Evolutionary conservation across 441 rosid genomes (phyloP).

Genomic region (Gossypium gossypioides): DNA sequence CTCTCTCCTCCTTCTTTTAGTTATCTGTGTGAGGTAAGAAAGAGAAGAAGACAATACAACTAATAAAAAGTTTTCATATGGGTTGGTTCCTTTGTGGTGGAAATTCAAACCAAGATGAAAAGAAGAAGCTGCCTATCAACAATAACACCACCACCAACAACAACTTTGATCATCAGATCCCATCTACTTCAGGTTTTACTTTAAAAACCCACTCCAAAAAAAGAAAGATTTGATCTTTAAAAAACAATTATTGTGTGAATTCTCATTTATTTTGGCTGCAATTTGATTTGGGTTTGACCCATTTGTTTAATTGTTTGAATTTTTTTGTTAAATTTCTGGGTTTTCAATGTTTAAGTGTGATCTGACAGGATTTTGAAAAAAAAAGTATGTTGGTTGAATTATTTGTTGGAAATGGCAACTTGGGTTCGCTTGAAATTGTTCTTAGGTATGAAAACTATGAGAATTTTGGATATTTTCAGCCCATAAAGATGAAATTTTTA

Average conservation of each 20-base stretch:
- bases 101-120: slow-evolving; percentile 29
- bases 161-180: slow-evolving; percentile 36
- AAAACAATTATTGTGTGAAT: background rate
- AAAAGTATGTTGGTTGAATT: background rate
- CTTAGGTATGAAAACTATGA: background rate
- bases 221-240: background rate
- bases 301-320: slow-evolving; percentile 1
- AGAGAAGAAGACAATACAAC: too few relatives aligned
- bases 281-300: background rate
- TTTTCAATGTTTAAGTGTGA: slow-evolving; percentile 13
- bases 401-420: background rate
- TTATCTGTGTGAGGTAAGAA: too few relatives aligned
- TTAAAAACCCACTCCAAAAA: background rate
- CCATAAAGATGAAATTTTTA: background rate
- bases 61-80: slow-evolving; percentile 19
- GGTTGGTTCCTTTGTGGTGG: slow-evolving; percentile 50
- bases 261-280: background rate
- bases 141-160: background rate
- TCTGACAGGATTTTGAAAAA: slow-evolving; percentile 15
- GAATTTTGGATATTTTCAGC: background rate
- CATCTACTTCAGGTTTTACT: slow-evolving; percentile 35
- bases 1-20: too few relatives aligned
- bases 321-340: slow-evolving; percentile 6
- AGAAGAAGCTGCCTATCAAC: slow-evolving; percentile 19
- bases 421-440: background rate